A percentile compares a stretch with the other conserved stretches of the same genome.
Conservation (phyloP, 2,329 filamentous ascomycete genomes). For the Aspergillus fumigatiaffinis region DNA sequence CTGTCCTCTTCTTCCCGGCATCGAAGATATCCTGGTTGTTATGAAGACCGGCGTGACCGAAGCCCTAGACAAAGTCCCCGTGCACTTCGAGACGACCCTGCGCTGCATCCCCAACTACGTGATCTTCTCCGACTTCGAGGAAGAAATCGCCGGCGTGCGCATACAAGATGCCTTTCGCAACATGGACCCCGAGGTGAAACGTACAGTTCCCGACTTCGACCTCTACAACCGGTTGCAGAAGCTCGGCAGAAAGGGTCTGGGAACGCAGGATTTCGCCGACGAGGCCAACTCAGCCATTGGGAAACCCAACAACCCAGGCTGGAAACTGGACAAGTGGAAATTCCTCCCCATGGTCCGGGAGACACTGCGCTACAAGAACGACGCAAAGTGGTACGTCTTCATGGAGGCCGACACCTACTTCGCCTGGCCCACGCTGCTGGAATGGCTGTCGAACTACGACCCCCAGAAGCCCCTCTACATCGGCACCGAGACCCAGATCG, state of each 20-base stretch:
- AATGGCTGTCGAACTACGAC: constrained; percentile 52
- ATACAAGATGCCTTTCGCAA: constrained; percentile 49
- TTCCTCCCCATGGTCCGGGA: constrained; percentile 54
- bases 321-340: constrained; percentile 58
- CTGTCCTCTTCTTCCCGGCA: constrained; percentile 38
- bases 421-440: constrained; percentile 50
- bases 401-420: constrained; percentile 58
- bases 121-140: constrained; percentile 57
- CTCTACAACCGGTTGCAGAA: constrained; percentile 49
- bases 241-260: constrained; percentile 42
- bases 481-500: constrained; percentile 52
- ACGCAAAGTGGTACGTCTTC: constrained; percentile 58
- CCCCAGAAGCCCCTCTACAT: constrained; percentile 48
- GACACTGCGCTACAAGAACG: constrained; percentile 40
- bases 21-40: constrained; percentile 53
- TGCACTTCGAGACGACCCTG: constrained; percentile 53
- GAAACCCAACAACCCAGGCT: constrained; percentile 46
- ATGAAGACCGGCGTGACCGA: constrained; percentile 59
- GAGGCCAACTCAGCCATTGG: constrained; percentile 37
- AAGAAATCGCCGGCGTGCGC: constrained; percentile 48
- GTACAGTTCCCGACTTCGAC: constrained; percentile 46
- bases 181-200: constrained; percentile 38
- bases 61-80: constrained; percentile 51
- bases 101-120: constrained; percentile 53
- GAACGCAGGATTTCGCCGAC: constrained; percentile 32